Evolutionary conservation across 1,284 basidiomycete genomes (phyloP).

Genomic region (Salmacisia buchloeana): DNA sequence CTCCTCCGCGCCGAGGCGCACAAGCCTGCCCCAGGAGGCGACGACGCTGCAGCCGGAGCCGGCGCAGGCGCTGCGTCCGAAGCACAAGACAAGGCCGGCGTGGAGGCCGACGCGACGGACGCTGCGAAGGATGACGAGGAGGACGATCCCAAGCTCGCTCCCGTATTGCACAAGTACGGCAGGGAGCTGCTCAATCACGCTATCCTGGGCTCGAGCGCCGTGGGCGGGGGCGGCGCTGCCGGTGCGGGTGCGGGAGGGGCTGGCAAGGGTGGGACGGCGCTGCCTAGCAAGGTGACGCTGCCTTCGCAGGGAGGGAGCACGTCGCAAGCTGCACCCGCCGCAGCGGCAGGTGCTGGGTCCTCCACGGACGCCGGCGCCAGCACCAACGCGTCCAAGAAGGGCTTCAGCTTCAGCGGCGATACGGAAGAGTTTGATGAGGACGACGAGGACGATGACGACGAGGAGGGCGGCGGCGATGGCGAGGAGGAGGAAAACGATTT

Average conservation of each 20-base stretch:
- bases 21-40: too few relatives aligned
- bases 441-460: not conserved
- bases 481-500: not conserved
- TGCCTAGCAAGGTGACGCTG: not conserved
- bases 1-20: not conserved
- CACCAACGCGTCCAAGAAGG: slow-evolving; percentile 1
- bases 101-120: not conserved
- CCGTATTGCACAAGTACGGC: slow-evolving; percentile 1
- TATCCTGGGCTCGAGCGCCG: not conserved
- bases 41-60: too few relatives aligned
- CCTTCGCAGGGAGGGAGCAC: not conserved
- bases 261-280: not conserved
- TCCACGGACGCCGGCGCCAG: not conserved
- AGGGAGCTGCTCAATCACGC: not conserved
- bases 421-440: not conserved
- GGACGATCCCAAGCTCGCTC: not conserved
- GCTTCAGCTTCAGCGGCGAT: not conserved
- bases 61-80: too few relatives aligned
- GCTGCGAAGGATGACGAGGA: not conserved
- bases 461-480: not conserved
- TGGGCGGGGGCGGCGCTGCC: not conserved
- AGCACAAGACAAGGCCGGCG: too few relatives aligned
- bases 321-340: not conserved
- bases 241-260: not conserved
- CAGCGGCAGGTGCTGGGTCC: not conserved